phyloP scores from a whole-genome alignment of 257 asterid genomes.

The Solanum virginianum region DNA sequence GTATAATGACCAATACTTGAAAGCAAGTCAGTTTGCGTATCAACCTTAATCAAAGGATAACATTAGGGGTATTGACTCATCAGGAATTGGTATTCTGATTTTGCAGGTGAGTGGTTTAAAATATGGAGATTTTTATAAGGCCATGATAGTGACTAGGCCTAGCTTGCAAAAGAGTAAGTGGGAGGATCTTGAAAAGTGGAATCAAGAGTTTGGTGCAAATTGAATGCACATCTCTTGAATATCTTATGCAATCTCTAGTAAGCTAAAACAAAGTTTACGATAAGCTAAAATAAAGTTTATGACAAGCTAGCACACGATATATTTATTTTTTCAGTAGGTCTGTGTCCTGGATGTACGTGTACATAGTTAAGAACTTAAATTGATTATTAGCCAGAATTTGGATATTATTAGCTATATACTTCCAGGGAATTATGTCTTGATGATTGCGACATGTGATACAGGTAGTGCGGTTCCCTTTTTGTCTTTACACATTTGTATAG shows the following conservation, averaged over 20 bases:
- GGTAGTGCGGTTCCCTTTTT: no score
- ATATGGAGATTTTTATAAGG: slow-evolving; percentile 71
- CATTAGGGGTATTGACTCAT: background rate
- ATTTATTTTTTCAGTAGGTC: background rate
- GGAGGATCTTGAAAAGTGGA: slow-evolving; percentile 91
- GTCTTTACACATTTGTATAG: background rate
- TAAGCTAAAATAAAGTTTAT: no score
- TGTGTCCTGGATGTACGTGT: background rate
- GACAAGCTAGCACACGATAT: background rate
- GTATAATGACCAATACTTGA: background rate
- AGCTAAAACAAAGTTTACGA: no score
- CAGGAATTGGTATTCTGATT: background rate
- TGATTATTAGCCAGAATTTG: background rate
- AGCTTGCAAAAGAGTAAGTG: slow-evolving; percentile 87
- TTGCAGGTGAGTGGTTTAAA: slow-evolving; percentile 68
- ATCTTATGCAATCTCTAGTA: background rate
- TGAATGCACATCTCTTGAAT: slow-evolving; percentile 8
- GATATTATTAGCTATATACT: background rate
- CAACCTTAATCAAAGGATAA: background rate
- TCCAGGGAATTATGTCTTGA: background rate
- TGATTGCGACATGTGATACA: background rate
- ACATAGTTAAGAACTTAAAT: background rate
- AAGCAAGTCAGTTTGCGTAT: background rate
- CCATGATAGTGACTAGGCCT: slow-evolving; percentile 70
- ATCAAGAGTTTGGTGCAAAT: slow-evolving; percentile 72